A percentile compares a stretch with the other conserved stretches of the same genome.
phyloP scores from a whole-genome alignment of 208 protist species.

The Herpetomonas samuelpessoai region DNA sequence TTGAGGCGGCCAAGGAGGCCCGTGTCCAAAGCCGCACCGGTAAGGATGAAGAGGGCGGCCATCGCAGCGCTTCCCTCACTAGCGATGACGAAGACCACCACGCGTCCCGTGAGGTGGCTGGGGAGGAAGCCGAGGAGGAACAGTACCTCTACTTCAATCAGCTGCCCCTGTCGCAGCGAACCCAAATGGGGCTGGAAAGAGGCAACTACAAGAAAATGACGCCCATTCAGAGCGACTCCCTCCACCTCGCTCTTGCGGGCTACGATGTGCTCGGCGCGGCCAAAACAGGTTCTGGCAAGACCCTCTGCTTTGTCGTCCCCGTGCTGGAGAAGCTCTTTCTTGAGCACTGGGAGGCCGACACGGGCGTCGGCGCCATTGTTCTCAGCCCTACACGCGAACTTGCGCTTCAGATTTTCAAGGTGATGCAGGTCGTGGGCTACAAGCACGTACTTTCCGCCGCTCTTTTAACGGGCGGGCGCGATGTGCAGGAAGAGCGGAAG shows the following conservation, averaged over 20 bases:
- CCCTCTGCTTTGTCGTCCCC: constrained; percentile 98
- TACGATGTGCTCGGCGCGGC: constrained; percentile 98
- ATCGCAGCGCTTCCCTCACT: neutral
- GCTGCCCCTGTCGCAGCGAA: constrained; percentile 91
- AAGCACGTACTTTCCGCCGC: constrained; percentile 94
- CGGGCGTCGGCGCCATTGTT: constrained; percentile 97
- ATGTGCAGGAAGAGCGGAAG: constrained; percentile 93
- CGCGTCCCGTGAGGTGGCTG: neutral
- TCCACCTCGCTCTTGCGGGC: constrained; percentile 94
- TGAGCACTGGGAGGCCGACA: constrained; percentile 82
- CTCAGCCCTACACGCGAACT: constrained; percentile 99
- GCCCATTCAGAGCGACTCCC: constrained; percentile 94
- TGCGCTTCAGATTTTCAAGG: constrained; percentile 99
- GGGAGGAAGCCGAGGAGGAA: constrained; percentile 8
- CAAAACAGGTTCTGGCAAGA: constrained; percentile 98
- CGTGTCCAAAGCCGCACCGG: constrained; percentile 24
- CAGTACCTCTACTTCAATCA: constrained; percentile 67
- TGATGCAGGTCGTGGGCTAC: constrained; percentile 93
- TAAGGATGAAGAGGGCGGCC: constrained; percentile 7
- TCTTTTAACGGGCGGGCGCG: constrained; percentile 98
- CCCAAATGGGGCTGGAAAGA: constrained; percentile 88
- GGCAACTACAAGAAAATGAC: constrained; percentile 94
- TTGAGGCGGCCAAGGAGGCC: constrained; percentile 32
- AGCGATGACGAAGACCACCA: neutral
- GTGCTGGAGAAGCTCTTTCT: constrained; percentile 93